phyloP scores from a whole-genome alignment of 1,284 basidiomycete species.

The Sphagnurus paluster region DNA sequence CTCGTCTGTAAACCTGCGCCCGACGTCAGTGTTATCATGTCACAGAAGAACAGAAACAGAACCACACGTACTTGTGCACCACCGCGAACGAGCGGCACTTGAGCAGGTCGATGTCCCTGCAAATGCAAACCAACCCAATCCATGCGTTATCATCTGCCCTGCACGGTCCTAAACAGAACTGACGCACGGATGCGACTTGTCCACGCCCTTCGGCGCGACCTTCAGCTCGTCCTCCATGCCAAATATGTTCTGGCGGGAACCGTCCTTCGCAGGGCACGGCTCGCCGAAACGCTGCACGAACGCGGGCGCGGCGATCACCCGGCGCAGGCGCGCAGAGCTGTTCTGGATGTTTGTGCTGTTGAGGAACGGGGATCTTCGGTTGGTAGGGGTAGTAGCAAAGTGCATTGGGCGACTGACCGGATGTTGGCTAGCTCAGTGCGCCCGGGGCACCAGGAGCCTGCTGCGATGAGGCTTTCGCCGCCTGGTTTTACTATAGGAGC shows the following conservation, averaged over 20 bases:
- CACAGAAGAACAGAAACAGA: not conserved
- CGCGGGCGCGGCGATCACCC: conserved; percentile 58
- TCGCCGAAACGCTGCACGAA: conserved; percentile 78
- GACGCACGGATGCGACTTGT: conserved; percentile 73
- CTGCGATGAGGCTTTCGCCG: conserved; percentile 70
- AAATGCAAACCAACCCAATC: not conserved
- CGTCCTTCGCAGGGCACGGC: conserved; percentile 60
- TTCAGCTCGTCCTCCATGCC: conserved; percentile 83
- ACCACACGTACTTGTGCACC: conserved; percentile 55
- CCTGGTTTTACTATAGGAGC: conserved; percentile 76
- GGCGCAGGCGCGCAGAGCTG: conserved; percentile 64
- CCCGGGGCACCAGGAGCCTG: conserved; percentile 83
- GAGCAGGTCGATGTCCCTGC: conserved; percentile 82
- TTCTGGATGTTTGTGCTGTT: conserved; percentile 63
- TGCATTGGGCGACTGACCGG: conserved; percentile 51
- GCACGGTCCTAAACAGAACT: no score
- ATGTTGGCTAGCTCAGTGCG: conserved; percentile 78
- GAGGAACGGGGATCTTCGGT: no score
- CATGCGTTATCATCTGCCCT: no score
- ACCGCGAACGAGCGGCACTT: conserved; percentile 83
- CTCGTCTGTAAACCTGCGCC: conserved; percentile 69
- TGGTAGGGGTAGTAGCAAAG: no score
- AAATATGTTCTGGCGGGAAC: conserved; percentile 72
- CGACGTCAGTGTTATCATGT: not conserved
- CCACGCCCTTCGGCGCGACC: conserved; percentile 85